Percentiles rank a stretch among this genome's conserved stretches.
These are phyloP conservation scores for Kodamaea alishanica DNA, from an alignment of 1,139 yeast species.

Conservation along the genomic window DNA sequence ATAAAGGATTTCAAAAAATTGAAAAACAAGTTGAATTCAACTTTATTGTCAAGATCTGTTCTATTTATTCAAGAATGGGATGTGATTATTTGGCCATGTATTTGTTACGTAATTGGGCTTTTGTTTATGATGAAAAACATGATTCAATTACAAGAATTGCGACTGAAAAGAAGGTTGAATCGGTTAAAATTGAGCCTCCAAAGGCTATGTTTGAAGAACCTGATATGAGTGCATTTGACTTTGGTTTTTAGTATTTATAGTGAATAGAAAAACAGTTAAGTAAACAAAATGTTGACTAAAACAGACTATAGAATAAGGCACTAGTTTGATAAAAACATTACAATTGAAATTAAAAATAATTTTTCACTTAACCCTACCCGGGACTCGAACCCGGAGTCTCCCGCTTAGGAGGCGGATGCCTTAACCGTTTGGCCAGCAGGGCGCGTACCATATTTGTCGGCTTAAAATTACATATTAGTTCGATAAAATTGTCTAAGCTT, in stretches of 20 bases:
- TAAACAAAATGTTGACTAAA: not conserved
- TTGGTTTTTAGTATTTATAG: slow-evolving; percentile 40
- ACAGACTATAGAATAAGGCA: slow-evolving; percentile 5
- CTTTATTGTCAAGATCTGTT: slow-evolving; percentile 58
- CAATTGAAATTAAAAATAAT: too few species aligned
- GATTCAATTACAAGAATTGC: slow-evolving; percentile 7
- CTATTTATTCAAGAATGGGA: slow-evolving; percentile 82
- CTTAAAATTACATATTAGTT: too few species aligned
- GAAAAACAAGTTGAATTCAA: slow-evolving; percentile 52
- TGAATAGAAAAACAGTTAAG: slow-evolving; percentile 1
- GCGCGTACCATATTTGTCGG: too few species aligned
- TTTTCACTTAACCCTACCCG: slow-evolving; percentile 78
- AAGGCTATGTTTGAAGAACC: slow-evolving; percentile 59
- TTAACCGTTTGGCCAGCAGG: slow-evolving; percentile 92
- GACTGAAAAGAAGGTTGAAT: slow-evolving; percentile 5
- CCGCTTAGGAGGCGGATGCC: slow-evolving; percentile 97
- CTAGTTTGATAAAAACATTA: too few species aligned
- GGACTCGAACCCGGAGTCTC: slow-evolving; percentile 97
- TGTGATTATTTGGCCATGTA: slow-evolving; percentile 75
- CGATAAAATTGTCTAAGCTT: too few species aligned
- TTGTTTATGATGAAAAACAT: slow-evolving; percentile 27
- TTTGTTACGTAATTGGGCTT: slow-evolving; percentile 66
- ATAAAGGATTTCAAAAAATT: slow-evolving; percentile 47
- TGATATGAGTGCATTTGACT: slow-evolving; percentile 74
- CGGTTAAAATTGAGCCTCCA: slow-evolving; percentile 8